Conservation (phyloP, 768 basidiomycete species). For the Trametes maxima region DNA sequence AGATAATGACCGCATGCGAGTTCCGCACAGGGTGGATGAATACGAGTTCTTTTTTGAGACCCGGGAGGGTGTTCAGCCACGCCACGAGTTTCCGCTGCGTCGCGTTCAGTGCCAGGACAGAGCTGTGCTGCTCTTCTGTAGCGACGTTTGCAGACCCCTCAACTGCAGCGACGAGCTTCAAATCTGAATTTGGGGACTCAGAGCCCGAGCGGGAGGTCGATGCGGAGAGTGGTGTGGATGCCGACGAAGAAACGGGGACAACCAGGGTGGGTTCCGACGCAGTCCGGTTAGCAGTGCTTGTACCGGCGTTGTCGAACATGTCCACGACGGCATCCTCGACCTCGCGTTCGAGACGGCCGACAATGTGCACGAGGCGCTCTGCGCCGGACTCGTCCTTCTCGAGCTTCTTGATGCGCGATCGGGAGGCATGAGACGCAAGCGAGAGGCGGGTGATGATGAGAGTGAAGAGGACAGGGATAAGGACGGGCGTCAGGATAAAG, state of each 20-base stretch:
- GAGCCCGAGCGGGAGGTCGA: background rate
- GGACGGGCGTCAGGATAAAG: slow-evolving; percentile 59
- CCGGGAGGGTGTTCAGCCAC: slow-evolving; percentile 67
- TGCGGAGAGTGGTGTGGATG: background rate
- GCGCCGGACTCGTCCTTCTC: slow-evolving; percentile 54
- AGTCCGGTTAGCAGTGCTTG: background rate
- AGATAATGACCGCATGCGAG: slow-evolving; percentile 72
- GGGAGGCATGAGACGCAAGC: slow-evolving; percentile 59
- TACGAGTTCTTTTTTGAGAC: slow-evolving; percentile 67
- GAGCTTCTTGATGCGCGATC: slow-evolving; percentile 62
- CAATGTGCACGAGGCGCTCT: slow-evolving; percentile 55
- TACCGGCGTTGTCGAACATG: slow-evolving; percentile 46
- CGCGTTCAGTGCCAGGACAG: slow-evolving; percentile 30
- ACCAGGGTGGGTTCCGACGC: background rate
- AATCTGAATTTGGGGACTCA: background rate
- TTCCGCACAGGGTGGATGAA: slow-evolving; percentile 64
- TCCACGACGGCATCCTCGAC: slow-evolving; percentile 66
- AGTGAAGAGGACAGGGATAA: slow-evolving; percentile 62
- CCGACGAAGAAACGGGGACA: background rate
- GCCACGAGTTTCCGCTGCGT: slow-evolving; percentile 58
- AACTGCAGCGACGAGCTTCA: background rate
- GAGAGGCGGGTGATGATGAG: slow-evolving; percentile 59
- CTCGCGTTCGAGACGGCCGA: slow-evolving; percentile 59
- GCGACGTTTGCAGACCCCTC: background rate
- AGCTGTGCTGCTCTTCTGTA: background rate